Conservation (phyloP, 768 basidiomycete species). For the Tremella mesenterica region DNA sequence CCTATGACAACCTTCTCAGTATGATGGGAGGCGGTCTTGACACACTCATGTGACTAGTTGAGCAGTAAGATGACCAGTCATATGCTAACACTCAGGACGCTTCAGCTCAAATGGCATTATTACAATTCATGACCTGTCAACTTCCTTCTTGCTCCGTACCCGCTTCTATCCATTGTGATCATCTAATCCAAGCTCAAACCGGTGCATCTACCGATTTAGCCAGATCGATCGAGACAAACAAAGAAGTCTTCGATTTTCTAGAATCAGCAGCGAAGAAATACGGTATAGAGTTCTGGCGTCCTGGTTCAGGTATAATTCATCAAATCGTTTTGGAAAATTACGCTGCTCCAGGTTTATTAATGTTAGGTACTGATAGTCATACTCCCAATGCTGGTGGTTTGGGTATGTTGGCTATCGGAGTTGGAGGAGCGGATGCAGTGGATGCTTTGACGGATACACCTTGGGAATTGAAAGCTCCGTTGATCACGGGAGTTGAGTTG, state of each 20-base stretch:
- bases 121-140: constrained; percentile 98
- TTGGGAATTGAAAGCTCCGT: constrained; percentile 92
- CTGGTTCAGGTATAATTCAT: constrained; percentile 73
- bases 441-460: constrained; percentile 97
- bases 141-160: constrained; percentile 69
- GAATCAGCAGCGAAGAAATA: constrained; percentile 64
- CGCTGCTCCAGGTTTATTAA: constrained; percentile 86
- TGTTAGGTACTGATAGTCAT: constrained; percentile 76
- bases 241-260: constrained; percentile 96
- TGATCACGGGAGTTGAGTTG: constrained; percentile 70
- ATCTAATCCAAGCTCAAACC: constrained; percentile 86
- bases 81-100: constrained; percentile 44
- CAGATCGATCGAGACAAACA: constrained; percentile 72
- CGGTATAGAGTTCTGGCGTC: constrained; percentile 94
- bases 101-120: constrained; percentile 52
- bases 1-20: no score
- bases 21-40: not conserved
- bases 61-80: not conserved
- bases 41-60: no score
- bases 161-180: constrained; percentile 83
- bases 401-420: constrained; percentile 91
- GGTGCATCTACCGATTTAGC: constrained; percentile 73
- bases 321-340: constrained; percentile 98
- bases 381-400: constrained; percentile 97
- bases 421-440: constrained; percentile 91